Percentiles rank a stretch among this genome's conserved stretches.
Evolutionary conservation across 306 rosid genomes (phyloP).

Genomic region (Boehmeria nivea): DNA sequence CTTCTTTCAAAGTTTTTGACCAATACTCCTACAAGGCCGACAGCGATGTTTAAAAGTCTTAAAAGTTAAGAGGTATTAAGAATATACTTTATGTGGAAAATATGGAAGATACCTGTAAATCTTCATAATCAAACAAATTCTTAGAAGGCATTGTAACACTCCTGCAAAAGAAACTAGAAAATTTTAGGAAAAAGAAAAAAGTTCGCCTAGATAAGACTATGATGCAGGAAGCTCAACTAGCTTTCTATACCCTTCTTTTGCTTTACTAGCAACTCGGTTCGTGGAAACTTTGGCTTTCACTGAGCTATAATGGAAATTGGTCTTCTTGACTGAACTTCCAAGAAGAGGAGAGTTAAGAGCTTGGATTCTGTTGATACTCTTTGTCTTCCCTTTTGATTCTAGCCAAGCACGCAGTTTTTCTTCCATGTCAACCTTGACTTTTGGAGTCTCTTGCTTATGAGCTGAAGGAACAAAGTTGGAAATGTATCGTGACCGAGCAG

Average conservation of each 20-base stretch:
- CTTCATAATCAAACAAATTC: conserved; percentile 46
- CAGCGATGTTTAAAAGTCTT: neutral
- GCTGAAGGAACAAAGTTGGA: conserved; percentile 59
- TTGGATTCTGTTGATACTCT: conserved; percentile 45
- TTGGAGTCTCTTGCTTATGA: conserved; percentile 65
- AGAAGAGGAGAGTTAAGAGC: conserved; percentile 46
- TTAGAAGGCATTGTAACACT: conserved; percentile 38
- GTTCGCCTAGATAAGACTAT: neutral
- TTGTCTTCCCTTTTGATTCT: conserved; percentile 79
- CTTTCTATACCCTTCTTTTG: conserved; percentile 47
- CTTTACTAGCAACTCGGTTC: conserved; percentile 30
- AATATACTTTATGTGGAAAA: neutral
- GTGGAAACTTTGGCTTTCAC: conserved; percentile 37
- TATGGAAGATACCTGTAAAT: conserved; percentile 42
- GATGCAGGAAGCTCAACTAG: neutral
- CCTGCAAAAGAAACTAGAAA: conserved; percentile 33
- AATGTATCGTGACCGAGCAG: conserved; percentile 82
- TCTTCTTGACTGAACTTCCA: conserved; percentile 61
- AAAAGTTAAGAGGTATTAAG: neutral
- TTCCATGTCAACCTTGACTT: conserved; percentile 74
- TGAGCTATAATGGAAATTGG: conserved; percentile 38
- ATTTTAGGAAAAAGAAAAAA: conserved; percentile 11
- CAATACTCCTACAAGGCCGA: conserved; percentile 4
- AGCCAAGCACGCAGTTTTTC: conserved; percentile 77
- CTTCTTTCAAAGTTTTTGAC: conserved; percentile 11